Base-by-base conservation (phyloP, 2,329 filamentous ascomycete genomes). In the Nothomitra cinnamomea region DNA sequence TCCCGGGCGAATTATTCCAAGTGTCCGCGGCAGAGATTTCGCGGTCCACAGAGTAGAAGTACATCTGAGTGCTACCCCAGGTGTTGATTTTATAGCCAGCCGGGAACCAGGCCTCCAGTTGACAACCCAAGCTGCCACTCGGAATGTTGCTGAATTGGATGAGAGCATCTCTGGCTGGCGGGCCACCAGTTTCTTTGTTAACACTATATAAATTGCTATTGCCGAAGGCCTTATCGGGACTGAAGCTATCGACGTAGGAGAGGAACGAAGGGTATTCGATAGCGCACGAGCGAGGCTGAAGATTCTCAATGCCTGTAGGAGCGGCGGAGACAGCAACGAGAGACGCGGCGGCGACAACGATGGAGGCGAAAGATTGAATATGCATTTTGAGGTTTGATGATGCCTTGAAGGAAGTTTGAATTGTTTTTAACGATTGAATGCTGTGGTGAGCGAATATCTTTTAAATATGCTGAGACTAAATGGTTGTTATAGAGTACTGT, bases 71-170 rank as follows among this genome's bases (percentile, higher is more conserved):
- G 54, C 56, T 52, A 35, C 58, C 60, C 15, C 55, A 58, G 15
- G 42, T 57, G 32, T 55, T 56, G 42, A 60, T 56, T 38, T 55
- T 55, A 56, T 58, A 60, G 19, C 53, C 56, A 19, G 58, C 40
- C 1, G 58, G 57, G 57, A 63, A 63, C 55, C 59, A 60, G 56
- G 59, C 56, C 56, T 63, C 61, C 41, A 63, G 58, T 47, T 59
- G 57, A 57, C 62, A 63, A 35, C 61, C 61, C 54, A 59, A 61
- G 17, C 57, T 56, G n/a, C 53, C 56, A 13, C 56, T 50, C 12
- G 61, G 61, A 35, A 63, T 57, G 53, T 36, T 51, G 1, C 7
- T 12, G 57, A 61, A 62, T 42, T 59, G 54, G 24, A 52, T 52
- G 38, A 63, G 12, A 45, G 50, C 35, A 25, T 58, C 54, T n/a